Conservation (phyloP, 495 filamentous ascomycete species). For the Hamigera avellanea region DNA sequence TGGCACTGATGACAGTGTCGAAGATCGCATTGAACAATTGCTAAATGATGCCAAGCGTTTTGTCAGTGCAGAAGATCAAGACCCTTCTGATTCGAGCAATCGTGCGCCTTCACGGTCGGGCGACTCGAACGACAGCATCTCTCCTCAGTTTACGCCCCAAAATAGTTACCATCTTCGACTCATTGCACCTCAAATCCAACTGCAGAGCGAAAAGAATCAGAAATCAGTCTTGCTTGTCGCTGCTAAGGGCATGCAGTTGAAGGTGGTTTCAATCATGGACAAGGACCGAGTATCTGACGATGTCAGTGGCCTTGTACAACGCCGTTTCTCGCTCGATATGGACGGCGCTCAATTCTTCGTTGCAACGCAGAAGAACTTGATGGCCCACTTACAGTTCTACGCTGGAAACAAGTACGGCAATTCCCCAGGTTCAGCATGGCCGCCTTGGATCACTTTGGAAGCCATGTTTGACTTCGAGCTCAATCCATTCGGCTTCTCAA, state of each 20-base stretch:
- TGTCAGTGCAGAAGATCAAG: conserved; percentile 58
- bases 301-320: conserved; percentile 88
- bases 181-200: conserved; percentile 92
- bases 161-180: conserved; percentile 91
- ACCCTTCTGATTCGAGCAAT: conserved; percentile 18
- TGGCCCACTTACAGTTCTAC: conserved; percentile 78
- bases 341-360: conserved; percentile 97
- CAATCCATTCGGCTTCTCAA: conserved; percentile 88
- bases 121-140: conserved; percentile 60
- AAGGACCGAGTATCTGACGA: conserved; percentile 84
- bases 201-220: conserved; percentile 95
- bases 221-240: conserved; percentile 88
- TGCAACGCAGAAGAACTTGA: conserved; percentile 80
- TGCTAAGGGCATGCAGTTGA: conserved; percentile 92
- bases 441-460: conserved; percentile 94
- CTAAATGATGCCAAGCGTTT: conserved; percentile 76
- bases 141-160: conserved; percentile 82
- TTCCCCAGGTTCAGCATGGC: conserved; percentile 75
- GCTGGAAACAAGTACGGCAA: conserved; percentile 89
- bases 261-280: conserved; percentile 95
- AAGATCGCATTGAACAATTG: conserved; percentile 79
- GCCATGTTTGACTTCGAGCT: conserved; percentile 93
- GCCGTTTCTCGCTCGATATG: conserved; percentile 85
- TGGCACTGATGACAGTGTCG: conserved; percentile 51
- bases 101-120: conserved; percentile 26